Conservation (phyloP, 1,284 basidiomycete genomes). For the Rhizoctonia solani region DNA sequence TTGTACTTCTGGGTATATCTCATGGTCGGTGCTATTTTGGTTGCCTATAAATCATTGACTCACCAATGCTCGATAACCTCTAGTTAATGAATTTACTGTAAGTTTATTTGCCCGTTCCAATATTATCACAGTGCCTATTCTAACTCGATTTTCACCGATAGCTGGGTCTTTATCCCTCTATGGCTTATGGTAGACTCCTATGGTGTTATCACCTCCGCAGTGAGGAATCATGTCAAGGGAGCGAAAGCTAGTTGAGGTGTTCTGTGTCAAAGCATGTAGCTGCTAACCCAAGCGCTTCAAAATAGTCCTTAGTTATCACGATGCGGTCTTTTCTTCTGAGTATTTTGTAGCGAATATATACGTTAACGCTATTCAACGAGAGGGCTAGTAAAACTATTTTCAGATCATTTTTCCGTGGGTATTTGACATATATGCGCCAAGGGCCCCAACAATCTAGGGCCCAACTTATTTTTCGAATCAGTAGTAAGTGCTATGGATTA, state of each 20-base stretch:
- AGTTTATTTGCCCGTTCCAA: constrained; percentile 43
- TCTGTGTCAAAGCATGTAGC: neutral
- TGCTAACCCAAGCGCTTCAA: neutral
- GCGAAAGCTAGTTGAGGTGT: neutral
- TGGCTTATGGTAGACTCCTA: constrained; percentile 79
- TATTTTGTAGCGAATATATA: neutral
- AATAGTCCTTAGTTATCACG: too few species aligned
- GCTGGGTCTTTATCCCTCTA: constrained; percentile 77
- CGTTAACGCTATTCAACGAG: too few species aligned
- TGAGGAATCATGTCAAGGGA: constrained; percentile 48
- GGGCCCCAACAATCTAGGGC: neutral
- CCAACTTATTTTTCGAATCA: neutral
- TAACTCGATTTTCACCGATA: constrained; percentile 44
- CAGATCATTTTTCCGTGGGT: too few species aligned
- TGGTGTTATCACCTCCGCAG: constrained; percentile 60
- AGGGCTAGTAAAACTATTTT: too few species aligned
- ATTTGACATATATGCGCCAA: too few species aligned
- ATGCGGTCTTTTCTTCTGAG: too few species aligned
- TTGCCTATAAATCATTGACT: constrained; percentile 17
- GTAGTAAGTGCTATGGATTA: neutral
- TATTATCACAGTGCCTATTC: constrained; percentile 36
- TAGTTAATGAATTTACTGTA: constrained; percentile 81
- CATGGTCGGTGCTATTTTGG: constrained; percentile 45
- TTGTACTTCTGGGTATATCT: constrained; percentile 56
- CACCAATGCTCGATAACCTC: constrained; percentile 27